Base-by-base conservation (phyloP, 495 filamentous ascomycete species). In the Daldinia vernicosa region DNA sequence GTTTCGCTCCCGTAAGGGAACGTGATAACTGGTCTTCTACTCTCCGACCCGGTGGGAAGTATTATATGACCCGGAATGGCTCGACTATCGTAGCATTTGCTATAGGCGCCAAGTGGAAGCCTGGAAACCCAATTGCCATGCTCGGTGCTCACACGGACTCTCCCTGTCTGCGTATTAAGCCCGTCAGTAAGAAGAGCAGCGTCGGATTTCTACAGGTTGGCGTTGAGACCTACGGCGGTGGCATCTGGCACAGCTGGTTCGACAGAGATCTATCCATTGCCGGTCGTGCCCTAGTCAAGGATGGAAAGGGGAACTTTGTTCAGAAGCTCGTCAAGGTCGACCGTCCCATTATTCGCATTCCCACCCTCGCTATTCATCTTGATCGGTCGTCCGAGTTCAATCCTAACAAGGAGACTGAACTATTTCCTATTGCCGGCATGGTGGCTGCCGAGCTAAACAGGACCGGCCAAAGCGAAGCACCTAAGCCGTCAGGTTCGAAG, bases 61-160 rank as follows among this genome's bases (percentile, higher is more conserved):
- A 98, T 80, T 98, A 92, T 82, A 85, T 98, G 74, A 99, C 95
- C 45, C 89, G 95, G 50, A 99, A 99, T 81, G 91, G 88, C 61
- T 96, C 95, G 27, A 94, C 96, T 32, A 91, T 99, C 67, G 86
- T 98, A 43, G 95, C 96, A 60, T 99, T 99, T 80, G 92, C 93
- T 61, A 91, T 99, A 72, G 95, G 95, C 60, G 89, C 89, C 76
- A 89, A 91, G 84, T 99, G 95, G 95, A 89, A 89, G 88, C 89
- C 96, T 6, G 95, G 95, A 56, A 97, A 97, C 78, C 89, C 95
- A 9, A 92, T 99, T 76, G 89, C 91, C 75, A 95, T 98, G 91
- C 88, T 99, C 66, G 95, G 95, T 74, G 94, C 95, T 52, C 95
- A 99, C 81, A 98, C 95, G 24, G 95, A 99, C 79, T 98, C 95